Base-by-base conservation (phyloP, 2,329 filamentous ascomycete species). In the Penicillium italicum region DNA sequence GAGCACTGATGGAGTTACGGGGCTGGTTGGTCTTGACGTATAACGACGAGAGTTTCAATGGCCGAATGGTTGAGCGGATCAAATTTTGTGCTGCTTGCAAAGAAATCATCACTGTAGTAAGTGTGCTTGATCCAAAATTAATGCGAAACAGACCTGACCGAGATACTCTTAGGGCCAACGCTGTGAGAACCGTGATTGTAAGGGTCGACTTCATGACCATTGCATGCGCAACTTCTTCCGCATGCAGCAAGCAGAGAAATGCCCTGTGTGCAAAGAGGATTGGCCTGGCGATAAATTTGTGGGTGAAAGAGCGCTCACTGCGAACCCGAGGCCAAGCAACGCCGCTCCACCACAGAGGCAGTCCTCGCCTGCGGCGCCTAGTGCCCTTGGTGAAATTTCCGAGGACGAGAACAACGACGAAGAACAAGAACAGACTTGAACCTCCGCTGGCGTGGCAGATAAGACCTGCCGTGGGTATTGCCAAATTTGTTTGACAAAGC, bases 41-140 rank as follows among this genome's bases (percentile, higher is more conserved):
- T 74, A 97, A 99, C 69, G 89, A 95, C 53, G 76, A 81, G 0
- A 82, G 84, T 10, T 78, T 80, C 1, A 84, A 84, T 24, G 75
- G 74, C 1, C 72, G 69, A 10, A 59, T 63, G 52, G 85, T 82
- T 79, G 82, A 90, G 69, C 85, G 85, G 59, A 89, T 99, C 70
- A 96, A 94, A 75, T 85, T 86, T 60, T 99, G 94, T 71, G 84
- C 88, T 67, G 91, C 90, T 0, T 99, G 94, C 74, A 89, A 85
- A 72, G 91, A 96, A 62, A 88, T 97, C 59, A 84, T 97, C 38
- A 99, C 93, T 0, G 77, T 88, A 61, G 82, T 82, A 67, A 62
- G 75, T 72, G 33, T 48, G 10, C n/a, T n/a, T 14, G 1, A n/a
- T 40, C 18, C 33, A 11, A 45, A 14, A 22, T 56, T 36, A 30